A percentile compares a stretch with the other conserved stretches of the same genome.
Evolutionary conservation across 2,329 filamentous ascomycete species (phyloP).

Genomic region (Aspergillus arachidicola): DNA sequence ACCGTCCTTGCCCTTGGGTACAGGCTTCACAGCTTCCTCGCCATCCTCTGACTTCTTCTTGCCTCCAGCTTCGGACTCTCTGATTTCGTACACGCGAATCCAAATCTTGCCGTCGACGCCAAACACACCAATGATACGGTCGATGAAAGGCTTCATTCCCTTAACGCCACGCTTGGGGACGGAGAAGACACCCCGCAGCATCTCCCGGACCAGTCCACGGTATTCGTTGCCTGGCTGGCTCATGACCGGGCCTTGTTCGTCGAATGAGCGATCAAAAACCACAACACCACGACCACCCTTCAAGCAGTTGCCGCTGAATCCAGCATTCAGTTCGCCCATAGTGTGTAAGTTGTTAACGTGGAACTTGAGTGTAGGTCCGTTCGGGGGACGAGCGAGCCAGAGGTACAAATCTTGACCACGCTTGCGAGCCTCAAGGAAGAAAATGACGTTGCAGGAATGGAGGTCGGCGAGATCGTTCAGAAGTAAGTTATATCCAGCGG

Average conservation of each 20-base stretch:
- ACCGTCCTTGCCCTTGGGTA: constrained; percentile 49
- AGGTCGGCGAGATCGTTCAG: constrained; percentile 76
- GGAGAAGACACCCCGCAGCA: constrained; percentile 87
- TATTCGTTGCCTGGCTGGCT: constrained; percentile 56
- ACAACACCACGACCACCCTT: constrained; percentile 90
- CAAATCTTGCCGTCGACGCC: constrained; percentile 92
- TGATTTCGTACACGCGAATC: constrained; percentile 93
- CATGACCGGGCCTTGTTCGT: constrained; percentile 73
- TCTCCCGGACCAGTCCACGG: constrained; percentile 69
- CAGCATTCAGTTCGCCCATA: constrained; percentile 83
- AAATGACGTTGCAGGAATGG: constrained; percentile 91
- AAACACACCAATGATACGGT: constrained; percentile 92
- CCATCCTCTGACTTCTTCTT: constrained; percentile 46
- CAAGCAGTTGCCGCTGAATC: constrained; percentile 91
- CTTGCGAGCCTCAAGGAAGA: constrained; percentile 96
- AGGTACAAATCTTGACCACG: constrained; percentile 85
- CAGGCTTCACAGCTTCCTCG: constrained; percentile 42
- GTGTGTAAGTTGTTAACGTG: constrained; percentile 71
- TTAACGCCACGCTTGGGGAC: constrained; percentile 80
- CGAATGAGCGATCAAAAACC: constrained; percentile 87
- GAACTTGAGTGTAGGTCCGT: constrained; percentile 70
- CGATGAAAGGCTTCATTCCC: constrained; percentile 93
- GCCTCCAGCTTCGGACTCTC: constrained; percentile 70
- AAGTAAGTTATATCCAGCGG: constrained; percentile 63
- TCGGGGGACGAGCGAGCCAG: constrained; percentile 90